Base-by-base conservation (phyloP, 768 basidiomycete genomes). In the Suillus lakei region DNA sequence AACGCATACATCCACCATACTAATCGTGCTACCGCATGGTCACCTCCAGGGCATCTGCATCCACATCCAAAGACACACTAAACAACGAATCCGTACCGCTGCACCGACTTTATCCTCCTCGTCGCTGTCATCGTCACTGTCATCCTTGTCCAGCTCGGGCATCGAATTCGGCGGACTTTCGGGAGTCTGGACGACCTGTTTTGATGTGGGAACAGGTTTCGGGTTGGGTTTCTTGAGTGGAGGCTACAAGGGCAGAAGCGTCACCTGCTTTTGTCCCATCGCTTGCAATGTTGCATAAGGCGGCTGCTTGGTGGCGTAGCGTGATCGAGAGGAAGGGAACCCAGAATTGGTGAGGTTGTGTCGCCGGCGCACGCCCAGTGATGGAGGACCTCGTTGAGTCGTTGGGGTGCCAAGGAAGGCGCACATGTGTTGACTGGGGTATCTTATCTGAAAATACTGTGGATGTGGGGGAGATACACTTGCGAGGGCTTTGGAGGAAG, bases 21-120 rank as follows among this genome's bases (percentile, higher is more conserved):
- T n/a, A 74, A 62, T 77, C 74, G 43, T 77, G 77, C 3, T 71
- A 67, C 44, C 69, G 76, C 75, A 76, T 75, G 16, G n/a, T n/a
- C n/a, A n/a, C n/a, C n/a, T n/a, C n/a, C n/a, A n/a, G n/a, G n/a
- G n/a, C n/a, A n/a, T n/a, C 75, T 2, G 61, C 61, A 38, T 76
- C 75, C 67, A 76, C 10, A 28, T 68, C 74, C 60, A 76, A 77
- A 13, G 75, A 76, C 21, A 76, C 39, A 44, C 77, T 76, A 39
- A 76, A 77, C 0, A 76, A 76, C 30, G 75, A 76, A 34, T 76
- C 76, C 5, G 70, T 66, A 51, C 41, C 21, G 46, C 36, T 26
- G 50, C 7, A 15, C 60, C 44, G 4, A 54, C 46, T n/a, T 50
- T 59, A 51, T 26, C 66, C 28, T 34, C 67, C 28, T 43, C 21